Base-by-base conservation (phyloP, 2,329 filamentous ascomycete genomes). In the Aspergillus pseudoterreus region DNA sequence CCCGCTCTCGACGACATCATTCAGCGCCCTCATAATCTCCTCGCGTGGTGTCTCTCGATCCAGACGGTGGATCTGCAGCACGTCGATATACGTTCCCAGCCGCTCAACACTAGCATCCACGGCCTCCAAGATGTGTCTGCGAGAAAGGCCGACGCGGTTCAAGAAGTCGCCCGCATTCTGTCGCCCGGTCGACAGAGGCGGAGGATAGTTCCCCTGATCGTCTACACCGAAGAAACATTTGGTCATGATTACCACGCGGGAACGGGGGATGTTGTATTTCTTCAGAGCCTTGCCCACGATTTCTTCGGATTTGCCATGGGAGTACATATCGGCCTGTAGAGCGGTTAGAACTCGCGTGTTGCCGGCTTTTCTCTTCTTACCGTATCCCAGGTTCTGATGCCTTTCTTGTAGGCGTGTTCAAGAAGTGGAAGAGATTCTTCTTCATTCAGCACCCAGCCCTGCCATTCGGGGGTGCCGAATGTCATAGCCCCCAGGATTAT, bases 231-330 rank as follows among this genome's bases (percentile, higher is more conserved):
- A 69, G 60, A 76, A 84, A 66, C 80, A 82, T 71, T 88, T 88
- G 22, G 79, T 82, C 56, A 88, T 68, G 61, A 89, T 82, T 19
- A 87, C 80, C 44, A 89, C 72, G 56, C 82, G 83, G 54, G 79
- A 71, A 32, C 86, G 80, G 1, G 85, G 85, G 59, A 89, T 87
- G 39, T 78, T 72, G 74, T 82, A 87, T 53, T 82, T 73, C 62
- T 81, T 82, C 51, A 89, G 71, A 2, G 85, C 84, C 65, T 85
- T 85, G 51, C 78, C 85, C 53, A 90, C 79, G 60, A 90, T 82
- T 50, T 76, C 70, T 68, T 90, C 86, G 10, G 80, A 85, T 3
- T 66, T 69, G 15, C 86, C 86, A 64, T 88, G 82, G 15, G 68
- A 72, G 59, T 74, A 75, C 35, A 71, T 58, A 49, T 75, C 71